Evolutionary conservation across 2,329 filamentous ascomycete genomes (phyloP), one percentile per base, ranked within the genome.

Genomic region (Tetracladium maxilliforme): DNA sequence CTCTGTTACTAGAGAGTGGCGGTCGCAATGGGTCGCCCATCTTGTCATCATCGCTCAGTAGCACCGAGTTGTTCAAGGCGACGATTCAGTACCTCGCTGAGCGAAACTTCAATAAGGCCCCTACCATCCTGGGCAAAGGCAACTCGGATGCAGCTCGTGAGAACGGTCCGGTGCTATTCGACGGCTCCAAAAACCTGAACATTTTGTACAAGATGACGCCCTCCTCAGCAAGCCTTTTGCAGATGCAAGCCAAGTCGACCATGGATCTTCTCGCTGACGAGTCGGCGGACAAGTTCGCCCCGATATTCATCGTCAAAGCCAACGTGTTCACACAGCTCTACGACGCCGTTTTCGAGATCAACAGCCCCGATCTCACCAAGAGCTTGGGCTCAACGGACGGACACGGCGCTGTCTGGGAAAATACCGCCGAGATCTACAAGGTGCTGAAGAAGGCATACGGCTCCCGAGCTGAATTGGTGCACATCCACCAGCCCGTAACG

Each of bases 51-150:
- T 81, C 81, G 6, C 78, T 93, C 40, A 93, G 79, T 54, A 79
- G 78, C 49, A 90, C 87, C 14, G 87, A 95, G 49, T 63, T 95
- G 22, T 94, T 98, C 64, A 95, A 94, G 51, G 86, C 83, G 4
- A 73, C 76, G 2, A 56, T 98, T n/a, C 87, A 94, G 44, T 90
- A 87, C 37, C 56, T 98, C 11, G 72, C 78, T 2, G 65, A 69
- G 2, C 75, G 69, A 19, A 75, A 93, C 40, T 56, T 94, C 27
- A 58, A 56, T 29, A 75, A 69, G 38, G 78, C 69, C 35, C 71
- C 79, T 0, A 62, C 75, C 43, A 32, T 59, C 33, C 40, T 70
- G 30, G 37, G 60, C 37, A n/a, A n/a, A n/a, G n/a, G n/a, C n/a
- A n/a, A n/a, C n/a, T n/a, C n/a, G n/a, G n/a, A n/a, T n/a, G n/a